A percentile compares a stretch with the other conserved stretches of the same genome.
phyloP scores from a whole-genome alignment of 768 basidiomycete species.

The Calocera cornea region DNA sequence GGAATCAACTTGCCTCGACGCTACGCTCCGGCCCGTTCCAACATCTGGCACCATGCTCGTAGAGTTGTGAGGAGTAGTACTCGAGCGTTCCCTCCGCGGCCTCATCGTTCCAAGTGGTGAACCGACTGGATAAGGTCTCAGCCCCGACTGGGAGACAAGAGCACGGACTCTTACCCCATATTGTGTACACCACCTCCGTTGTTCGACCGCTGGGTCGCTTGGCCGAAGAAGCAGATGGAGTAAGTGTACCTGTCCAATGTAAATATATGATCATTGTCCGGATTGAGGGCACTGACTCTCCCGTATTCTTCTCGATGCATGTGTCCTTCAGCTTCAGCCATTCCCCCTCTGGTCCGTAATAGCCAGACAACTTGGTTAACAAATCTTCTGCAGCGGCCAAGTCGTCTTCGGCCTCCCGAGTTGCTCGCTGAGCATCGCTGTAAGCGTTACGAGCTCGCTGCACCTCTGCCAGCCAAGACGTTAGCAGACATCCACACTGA shows the following conservation, averaged over 20 bases:
- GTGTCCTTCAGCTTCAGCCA: slow-evolving; percentile 87
- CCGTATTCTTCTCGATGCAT: slow-evolving; percentile 68
- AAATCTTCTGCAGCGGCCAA: slow-evolving; percentile 46
- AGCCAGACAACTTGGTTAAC: slow-evolving; percentile 50
- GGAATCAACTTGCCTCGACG: slow-evolving; percentile 42
- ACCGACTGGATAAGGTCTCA: slow-evolving; percentile 38
- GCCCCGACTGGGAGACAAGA: background rate
- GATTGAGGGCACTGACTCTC: slow-evolving; percentile 55
- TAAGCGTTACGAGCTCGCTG: slow-evolving; percentile 23
- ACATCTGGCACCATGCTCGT: slow-evolving; percentile 74
- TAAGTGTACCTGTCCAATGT: slow-evolving; percentile 63
- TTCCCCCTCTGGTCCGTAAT: slow-evolving; percentile 71
- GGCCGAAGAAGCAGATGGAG: slow-evolving; percentile 81
- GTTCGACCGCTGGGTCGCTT: slow-evolving; percentile 77
- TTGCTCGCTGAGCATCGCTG: slow-evolving; percentile 19
- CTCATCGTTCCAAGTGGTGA: slow-evolving; percentile 71
- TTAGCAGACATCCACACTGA: slow-evolving; percentile 1
- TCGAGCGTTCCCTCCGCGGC: slow-evolving; percentile 27
- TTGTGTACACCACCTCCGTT: slow-evolving; percentile 59
- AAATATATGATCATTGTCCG: background rate
- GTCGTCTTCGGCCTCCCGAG: slow-evolving; percentile 42
- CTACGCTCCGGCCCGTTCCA: slow-evolving; percentile 94
- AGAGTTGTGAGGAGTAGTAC: slow-evolving; percentile 72
- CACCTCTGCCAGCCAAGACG: slow-evolving; percentile 10
- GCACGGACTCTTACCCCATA: slow-evolving; percentile 54